A percentile compares a stretch with the other conserved stretches of the same genome.
Evolutionary conservation across 176 grass and related monocot genomes (phyloP).

Genomic region (Aegilops umbellulata): DNA sequence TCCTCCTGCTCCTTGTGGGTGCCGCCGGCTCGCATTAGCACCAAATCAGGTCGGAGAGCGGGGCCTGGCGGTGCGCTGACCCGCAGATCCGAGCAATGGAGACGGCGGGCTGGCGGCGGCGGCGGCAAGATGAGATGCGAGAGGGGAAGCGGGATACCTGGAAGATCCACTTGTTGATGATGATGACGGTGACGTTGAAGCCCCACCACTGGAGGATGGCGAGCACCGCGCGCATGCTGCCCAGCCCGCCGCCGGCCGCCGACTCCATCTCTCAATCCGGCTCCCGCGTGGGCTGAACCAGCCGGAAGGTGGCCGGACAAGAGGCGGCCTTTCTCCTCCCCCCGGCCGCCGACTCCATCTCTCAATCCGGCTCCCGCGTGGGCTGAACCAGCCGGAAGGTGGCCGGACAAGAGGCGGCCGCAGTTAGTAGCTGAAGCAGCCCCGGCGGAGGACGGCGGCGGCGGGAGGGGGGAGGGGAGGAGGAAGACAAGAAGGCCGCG

Average conservation of each 20-base stretch:
- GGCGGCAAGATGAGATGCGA: neutral
- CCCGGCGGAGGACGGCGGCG: neutral
- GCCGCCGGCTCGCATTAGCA: no score
- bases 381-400: no score
- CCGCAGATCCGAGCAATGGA: slow-evolving; percentile 24
- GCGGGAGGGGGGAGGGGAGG: neutral
- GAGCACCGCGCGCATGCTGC: slow-evolving; percentile 59
- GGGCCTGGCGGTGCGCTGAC: no score
- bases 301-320: no score
- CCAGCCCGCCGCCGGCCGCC: slow-evolving; percentile 27
- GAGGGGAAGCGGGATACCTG: slow-evolving; percentile 43
- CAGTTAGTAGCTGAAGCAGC: no score
- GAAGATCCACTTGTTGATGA: slow-evolving; percentile 99
- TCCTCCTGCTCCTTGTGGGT: no score
- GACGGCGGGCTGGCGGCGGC: neutral
- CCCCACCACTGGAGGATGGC: slow-evolving; percentile 96
- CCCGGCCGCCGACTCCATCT: slow-evolving; percentile 42
- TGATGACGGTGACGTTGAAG: slow-evolving; percentile 97
- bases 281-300: no score
- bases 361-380: no score
- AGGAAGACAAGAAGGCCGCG: neutral
- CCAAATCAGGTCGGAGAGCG: no score
- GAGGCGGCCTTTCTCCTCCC: no score
- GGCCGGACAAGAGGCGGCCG: no score
- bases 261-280: slow-evolving; percentile 43